phyloP scores from a whole-genome alignment of 2,329 filamentous ascomycete genomes.

The Fusarium protoensiforme region DNA sequence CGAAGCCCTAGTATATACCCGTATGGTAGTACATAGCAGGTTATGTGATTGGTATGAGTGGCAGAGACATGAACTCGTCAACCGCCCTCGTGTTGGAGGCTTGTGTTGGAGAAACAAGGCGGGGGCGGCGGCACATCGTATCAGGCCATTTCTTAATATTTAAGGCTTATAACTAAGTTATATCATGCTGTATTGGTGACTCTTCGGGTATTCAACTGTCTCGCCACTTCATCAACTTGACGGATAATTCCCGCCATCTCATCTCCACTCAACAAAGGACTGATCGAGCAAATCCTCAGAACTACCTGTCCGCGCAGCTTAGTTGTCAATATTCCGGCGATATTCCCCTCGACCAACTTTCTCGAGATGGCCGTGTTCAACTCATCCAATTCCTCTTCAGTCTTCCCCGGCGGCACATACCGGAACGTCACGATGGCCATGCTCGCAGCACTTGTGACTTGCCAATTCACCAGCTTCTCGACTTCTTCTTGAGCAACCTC shows the following conservation, averaged over 20 bases:
- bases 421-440: neutral
- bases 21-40: neutral
- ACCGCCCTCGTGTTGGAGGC: neutral
- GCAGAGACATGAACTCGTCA: neutral
- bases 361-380: neutral
- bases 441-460: neutral
- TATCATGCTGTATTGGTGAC: no score
- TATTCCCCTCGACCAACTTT: neutral
- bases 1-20: neutral
- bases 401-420: neutral
- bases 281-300: neutral
- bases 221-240: neutral
- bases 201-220: neutral
- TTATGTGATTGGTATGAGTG: neutral
- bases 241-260: neutral
- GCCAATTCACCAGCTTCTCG: neutral
- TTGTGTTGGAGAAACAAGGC: no score
- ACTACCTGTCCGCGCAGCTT: neutral
- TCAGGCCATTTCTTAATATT: no score
- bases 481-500: neutral
- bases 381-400: neutral
- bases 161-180: no score
- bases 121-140: no score
- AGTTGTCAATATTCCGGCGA: neutral
- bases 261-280: neutral